Evolutionary conservation across 257 asterid species (phyloP), one percentile per base, ranked within the genome.

Genomic region (Solanum chaucha): DNA sequence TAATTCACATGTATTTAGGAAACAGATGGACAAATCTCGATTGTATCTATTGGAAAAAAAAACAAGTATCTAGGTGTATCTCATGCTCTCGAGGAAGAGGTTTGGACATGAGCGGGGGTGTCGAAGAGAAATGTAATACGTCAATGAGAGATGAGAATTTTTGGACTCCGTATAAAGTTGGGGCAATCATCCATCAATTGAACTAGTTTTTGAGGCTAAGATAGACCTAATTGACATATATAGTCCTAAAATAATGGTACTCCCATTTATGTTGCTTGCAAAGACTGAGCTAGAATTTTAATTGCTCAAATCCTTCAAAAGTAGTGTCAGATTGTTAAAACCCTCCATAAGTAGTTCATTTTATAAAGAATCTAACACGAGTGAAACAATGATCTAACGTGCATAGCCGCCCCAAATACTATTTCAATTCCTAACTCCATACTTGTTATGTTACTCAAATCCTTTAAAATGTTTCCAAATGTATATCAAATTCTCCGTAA

Each of bases 341-440:
- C 20, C 59, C 17, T 24, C 17, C 17, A 4, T 0, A 64, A 24
- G 3, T 64, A 10, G 13, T 64, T 10, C 71, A 64, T 64, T 64
- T 5, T 24, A 64, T 64, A 1, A 64, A 10, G 8, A 11, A 64
- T 64, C 8, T 1, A 28, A 24, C 72, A 24, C 4, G 32, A 64
- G 72, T 64, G 2, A 10, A n/a, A 64, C 4, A 12, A 64, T 0
- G 15, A 10, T 10, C 17, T 24, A 2, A 26, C 7, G 0, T n/a
- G 71, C 71, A 64, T 2, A 0, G 32, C 22, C 61, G 0, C 22
- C 0, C 9, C 22, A 0, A 5, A 0, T 51, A 51, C 22, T 15
- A 0, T 51, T 59, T 59, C 4, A 24, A 24, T 59, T 0, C 30
- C 15, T 24, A 5, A 26, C 19, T 65, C 72, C 4, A 0, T 14